Conservation (phyloP, 495 filamentous ascomycete species). For the Aspergillus indologenus region DNA sequence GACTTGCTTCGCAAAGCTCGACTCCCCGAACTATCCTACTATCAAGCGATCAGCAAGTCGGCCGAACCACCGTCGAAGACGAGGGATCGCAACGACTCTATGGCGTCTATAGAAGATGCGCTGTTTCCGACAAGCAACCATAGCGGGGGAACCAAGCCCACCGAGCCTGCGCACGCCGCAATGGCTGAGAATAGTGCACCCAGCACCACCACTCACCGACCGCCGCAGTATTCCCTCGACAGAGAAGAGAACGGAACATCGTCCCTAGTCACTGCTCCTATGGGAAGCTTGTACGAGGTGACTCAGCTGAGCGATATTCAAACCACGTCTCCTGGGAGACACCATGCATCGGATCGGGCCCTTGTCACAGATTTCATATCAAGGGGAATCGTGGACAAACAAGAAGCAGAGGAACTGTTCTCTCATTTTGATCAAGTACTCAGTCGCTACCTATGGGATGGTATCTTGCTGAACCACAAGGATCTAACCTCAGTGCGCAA, state of each 20-base stretch:
- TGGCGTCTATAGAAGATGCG: conserved; percentile 37
- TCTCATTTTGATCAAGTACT: conserved; percentile 50
- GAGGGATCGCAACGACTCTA: conserved; percentile 39
- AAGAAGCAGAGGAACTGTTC: conserved; percentile 51
- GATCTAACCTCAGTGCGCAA: conserved; percentile 43
- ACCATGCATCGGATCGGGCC: conserved; percentile 35
- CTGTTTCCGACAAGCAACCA: conserved; percentile 11
- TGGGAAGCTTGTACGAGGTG: conserved; percentile 60
- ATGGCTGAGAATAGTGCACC: conserved; percentile 20
- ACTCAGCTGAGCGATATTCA: conserved; percentile 52
- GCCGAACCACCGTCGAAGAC: conserved; percentile 36
- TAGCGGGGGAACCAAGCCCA: conserved; percentile 18
- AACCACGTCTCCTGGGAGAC: conserved; percentile 34
- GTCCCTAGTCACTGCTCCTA: conserved; percentile 53
- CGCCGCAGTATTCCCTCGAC: conserved; percentile 41
- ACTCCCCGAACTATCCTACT: conserved; percentile 46
- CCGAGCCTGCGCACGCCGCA: conserved; percentile 12
- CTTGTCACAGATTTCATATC: conserved; percentile 54
- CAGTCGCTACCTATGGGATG: conserved; percentile 54
- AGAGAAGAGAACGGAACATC: conserved; percentile 40
- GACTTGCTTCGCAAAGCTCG: conserved; percentile 45
- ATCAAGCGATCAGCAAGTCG: conserved; percentile 38
- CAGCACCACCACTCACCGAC: conserved; percentile 25
- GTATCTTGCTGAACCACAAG: conserved; percentile 44
- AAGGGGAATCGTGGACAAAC: conserved; percentile 42